Evolutionary conservation across 164 flowering plant species (phyloP).

Genomic region (Akebia trifoliata): DNA sequence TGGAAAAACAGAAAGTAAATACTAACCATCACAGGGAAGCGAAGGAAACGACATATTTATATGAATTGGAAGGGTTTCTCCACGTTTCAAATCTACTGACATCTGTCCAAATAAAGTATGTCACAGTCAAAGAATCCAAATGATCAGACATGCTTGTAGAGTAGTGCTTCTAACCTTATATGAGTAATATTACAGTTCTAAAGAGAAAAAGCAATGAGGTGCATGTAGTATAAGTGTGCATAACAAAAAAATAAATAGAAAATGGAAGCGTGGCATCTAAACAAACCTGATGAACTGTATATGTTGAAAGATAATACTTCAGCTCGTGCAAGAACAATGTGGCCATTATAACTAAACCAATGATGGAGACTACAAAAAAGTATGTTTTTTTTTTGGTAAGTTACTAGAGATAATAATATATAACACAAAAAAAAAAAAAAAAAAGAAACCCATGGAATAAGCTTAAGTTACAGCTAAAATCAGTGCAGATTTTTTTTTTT

Average conservation of each 20-base stretch:
- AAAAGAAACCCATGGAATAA: constrained; percentile 6
- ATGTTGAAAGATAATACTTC: constrained; percentile 70
- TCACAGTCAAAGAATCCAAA: background rate
- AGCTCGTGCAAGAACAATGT: constrained; percentile 89
- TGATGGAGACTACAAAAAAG: constrained; percentile 58
- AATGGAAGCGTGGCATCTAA: background rate
- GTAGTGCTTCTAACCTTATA: background rate
- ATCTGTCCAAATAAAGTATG: constrained; percentile 41
- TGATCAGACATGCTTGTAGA: background rate
- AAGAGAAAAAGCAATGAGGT: background rate
- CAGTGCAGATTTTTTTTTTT: no score
- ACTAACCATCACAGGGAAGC: constrained; percentile 91
- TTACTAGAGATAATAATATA: no score
- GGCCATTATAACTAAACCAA: constrained; percentile 88
- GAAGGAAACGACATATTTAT: constrained; percentile 95
- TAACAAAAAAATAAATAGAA: background rate
- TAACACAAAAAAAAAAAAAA: background rate
- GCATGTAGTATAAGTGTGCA: background rate
- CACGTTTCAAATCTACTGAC: constrained; percentile 96
- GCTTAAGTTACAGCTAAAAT: constrained; percentile 6
- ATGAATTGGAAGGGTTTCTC: constrained; percentile 97
- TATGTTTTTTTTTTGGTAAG: no score
- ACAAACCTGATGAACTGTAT: constrained; percentile 88
- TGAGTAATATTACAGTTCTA: no score
- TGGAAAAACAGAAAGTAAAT: constrained; percentile 2